A percentile compares a stretch with the other conserved stretches of the same genome.
These are phyloP conservation scores for Phytophthora quininea DNA, from an alignment of 352 stramenopile genomes.

Conservation along the genomic window DNA sequence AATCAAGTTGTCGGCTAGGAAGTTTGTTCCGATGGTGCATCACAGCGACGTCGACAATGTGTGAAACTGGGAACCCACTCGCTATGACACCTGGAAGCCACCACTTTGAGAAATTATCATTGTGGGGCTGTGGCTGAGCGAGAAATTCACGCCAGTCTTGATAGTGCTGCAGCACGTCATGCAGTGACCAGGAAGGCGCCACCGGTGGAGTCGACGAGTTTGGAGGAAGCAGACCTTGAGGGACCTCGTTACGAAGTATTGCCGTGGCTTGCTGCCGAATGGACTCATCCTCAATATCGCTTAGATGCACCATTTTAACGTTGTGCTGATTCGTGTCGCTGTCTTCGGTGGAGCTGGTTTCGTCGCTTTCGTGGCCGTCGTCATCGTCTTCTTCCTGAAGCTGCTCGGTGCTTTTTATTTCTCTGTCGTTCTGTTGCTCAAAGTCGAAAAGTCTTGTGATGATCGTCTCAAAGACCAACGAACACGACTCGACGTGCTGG, in stretches of 20 bases:
- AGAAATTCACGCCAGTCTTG: constrained; percentile 25
- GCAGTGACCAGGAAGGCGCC: constrained; percentile 18
- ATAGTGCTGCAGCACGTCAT: constrained; percentile 35
- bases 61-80: neutral
- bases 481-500: constrained; percentile 12
- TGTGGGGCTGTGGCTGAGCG: neutral
- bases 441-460: constrained; percentile 6
- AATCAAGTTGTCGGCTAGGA: neutral
- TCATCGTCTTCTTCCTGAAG: constrained; percentile 1
- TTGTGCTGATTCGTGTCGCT: neutral
- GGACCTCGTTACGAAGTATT: constrained; percentile 32
- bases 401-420: neutral
- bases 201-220: neutral
- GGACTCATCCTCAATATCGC: constrained; percentile 15
- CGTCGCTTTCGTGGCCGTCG: constrained; percentile 1
- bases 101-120: constrained; percentile 3
- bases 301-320: constrained; percentile 1
- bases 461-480: constrained; percentile 2
- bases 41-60: constrained; percentile 18
- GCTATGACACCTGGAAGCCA: constrained; percentile 28
- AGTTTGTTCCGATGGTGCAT: neutral
- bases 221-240: constrained; percentile 1
- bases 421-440: no score
- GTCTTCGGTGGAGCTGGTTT: constrained; percentile 1
- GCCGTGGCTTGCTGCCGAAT: constrained; percentile 16